phyloP scores from a whole-genome alignment of 2,329 filamentous ascomycete species.

The Parafenestella ontariensis region DNA sequence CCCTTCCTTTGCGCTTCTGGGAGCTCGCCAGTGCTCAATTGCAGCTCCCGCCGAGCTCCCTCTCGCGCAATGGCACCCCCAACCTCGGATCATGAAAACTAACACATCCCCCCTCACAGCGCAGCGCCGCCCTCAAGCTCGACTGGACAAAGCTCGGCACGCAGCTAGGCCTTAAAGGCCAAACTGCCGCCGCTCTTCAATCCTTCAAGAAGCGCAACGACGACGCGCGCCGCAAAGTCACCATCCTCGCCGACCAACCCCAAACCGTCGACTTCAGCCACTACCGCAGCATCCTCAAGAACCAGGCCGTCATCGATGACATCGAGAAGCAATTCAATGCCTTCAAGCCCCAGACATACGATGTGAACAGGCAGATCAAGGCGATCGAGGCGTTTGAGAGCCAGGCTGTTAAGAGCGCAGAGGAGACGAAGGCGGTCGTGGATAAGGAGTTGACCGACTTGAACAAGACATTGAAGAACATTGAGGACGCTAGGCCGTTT shows the following conservation, averaged over 20 bases:
- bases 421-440: constrained; percentile 95
- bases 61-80: constrained; percentile 37
- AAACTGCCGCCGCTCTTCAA: constrained; percentile 88
- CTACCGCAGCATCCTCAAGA: constrained; percentile 94
- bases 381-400: constrained; percentile 97
- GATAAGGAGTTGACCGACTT: constrained; percentile 94
- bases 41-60: constrained; percentile 35
- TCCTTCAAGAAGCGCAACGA: constrained; percentile 99
- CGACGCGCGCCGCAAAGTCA: constrained; percentile 93
- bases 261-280: constrained; percentile 90
- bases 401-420: constrained; percentile 94
- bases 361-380: constrained; percentile 93
- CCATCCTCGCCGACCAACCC: constrained; percentile 80
- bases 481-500: constrained; percentile 93
- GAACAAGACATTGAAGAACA: constrained; percentile 94
- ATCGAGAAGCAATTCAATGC: constrained; percentile 93
- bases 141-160: constrained; percentile 96
- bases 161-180: constrained; percentile 94
- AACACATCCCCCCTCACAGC: constrained; percentile 62
- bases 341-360: constrained; percentile 94
- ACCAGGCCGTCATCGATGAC: constrained; percentile 93
- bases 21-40: constrained; percentile 39
- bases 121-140: constrained; percentile 98
- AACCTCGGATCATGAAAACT: constrained; percentile 35
- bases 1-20: constrained; percentile 15